A percentile compares a stretch with the other conserved stretches of the same genome.
phyloP scores from a whole-genome alignment of 345 rosid species.

The Trapa incisa region DNA sequence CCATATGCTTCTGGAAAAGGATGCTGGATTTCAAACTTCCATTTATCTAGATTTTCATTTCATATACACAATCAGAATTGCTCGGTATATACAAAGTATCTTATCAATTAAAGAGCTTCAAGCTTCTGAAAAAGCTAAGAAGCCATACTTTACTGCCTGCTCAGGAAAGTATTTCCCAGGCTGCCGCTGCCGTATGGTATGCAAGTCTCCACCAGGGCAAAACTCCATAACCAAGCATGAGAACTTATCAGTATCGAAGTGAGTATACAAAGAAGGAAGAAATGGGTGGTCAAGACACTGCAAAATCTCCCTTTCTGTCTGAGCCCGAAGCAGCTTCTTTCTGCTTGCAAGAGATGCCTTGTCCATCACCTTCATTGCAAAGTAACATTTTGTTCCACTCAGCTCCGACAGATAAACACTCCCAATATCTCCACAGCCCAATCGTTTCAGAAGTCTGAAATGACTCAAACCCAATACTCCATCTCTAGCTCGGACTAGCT shows the following conservation, averaged over 20 bases:
- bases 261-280: conserved; percentile 78
- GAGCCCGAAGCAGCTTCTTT: conserved; percentile 86
- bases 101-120: not conserved
- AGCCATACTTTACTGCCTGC: conserved; percentile 85
- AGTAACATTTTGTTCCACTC: conserved; percentile 76
- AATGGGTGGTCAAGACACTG: conserved; percentile 87
- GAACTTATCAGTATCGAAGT: conserved; percentile 89
- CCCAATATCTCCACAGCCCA: conserved; percentile 91
- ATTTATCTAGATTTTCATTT: not conserved
- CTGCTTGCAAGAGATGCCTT: conserved; percentile 79
- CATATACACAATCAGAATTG: not conserved
- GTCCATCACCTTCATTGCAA: conserved; percentile 96
- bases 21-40: too few species aligned
- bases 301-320: conserved; percentile 86
- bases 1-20: too few species aligned
- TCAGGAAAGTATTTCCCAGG: conserved; percentile 81
- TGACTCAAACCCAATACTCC: conserved; percentile 70
- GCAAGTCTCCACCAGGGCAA: conserved; percentile 93
- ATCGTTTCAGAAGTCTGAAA: conserved; percentile 73
- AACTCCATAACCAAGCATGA: conserved; percentile 90
- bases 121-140: not conserved
- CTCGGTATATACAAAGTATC: too few species aligned
- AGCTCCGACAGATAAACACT: conserved; percentile 87
- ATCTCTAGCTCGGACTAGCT: conserved; percentile 57
- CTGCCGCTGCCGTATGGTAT: conserved; percentile 82